Evolutionary conservation across 108 stramenopile species (phyloP), one percentile per base, ranked within the genome.

Genomic region (Nannochloropsis gaditana): DNA sequence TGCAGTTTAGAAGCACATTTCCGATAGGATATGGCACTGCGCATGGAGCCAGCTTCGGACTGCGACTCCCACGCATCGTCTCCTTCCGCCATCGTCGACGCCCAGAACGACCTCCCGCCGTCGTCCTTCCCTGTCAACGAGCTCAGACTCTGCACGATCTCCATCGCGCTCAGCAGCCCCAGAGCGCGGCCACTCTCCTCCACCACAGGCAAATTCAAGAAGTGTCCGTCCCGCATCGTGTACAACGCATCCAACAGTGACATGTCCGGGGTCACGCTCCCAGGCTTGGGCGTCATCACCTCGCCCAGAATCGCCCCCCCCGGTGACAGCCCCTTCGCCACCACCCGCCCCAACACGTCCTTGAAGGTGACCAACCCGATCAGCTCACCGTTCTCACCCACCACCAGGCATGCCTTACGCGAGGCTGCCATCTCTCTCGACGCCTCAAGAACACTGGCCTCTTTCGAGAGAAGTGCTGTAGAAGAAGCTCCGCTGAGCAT

Each of bases 271-370:
- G 93, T 90, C 2, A 96, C 95, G 8, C 90, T 86, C 85, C 95
- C 96, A 11, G 96, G 96, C 79, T 95, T 93, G 2, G 94, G 93
- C 9, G 96, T 97, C 96, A 97, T 97, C 44, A 96, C 94, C 73
- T 87, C 85, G 2, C 89, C 87, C 11, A 95, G 93, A 10, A 90
- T 21, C 9, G 95, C 96, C 79, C 79, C 80, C 82, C 94, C 94
- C 59, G 95, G 80, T 9, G 90, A 89, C 31, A 94, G 84, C 59
- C 93, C 94, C 87, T 95, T 95, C 1, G 95, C 94, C 73, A 97
- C 91, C 10, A 93, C 96, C 42, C 95, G 90, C 8, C 88, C 94
- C 93, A 97, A 94, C 93, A 97, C 92, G 85, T 97, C 96, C 91
- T 95, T 97, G 86, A 95, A 95, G 5, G 95, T 95, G 85, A 73